Conservation (phyloP, 768 basidiomycete species). For the Auricularia heimuer region DNA sequence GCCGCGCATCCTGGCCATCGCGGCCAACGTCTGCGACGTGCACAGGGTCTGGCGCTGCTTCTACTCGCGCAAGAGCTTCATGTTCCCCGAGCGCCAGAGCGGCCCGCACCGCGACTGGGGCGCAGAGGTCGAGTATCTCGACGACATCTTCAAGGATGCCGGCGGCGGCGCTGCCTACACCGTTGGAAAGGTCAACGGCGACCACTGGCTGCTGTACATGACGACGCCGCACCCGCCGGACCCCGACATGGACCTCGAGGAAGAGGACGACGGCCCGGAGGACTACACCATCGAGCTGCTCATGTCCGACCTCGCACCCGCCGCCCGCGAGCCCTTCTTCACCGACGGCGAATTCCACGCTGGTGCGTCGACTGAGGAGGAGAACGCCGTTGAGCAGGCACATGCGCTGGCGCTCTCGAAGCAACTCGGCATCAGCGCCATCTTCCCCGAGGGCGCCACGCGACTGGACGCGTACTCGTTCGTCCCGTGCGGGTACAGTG, state of each 20-base stretch:
- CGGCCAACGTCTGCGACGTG: slow-evolving; percentile 55
- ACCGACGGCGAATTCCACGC: not conserved
- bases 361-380: slow-evolving; percentile 14
- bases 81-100: slow-evolving; percentile 93
- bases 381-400: slow-evolving; percentile 30
- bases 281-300: slow-evolving; percentile 98
- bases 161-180: slow-evolving; percentile 77
- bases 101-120: slow-evolving; percentile 94
- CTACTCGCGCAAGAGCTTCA: slow-evolving; percentile 97
- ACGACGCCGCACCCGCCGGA: slow-evolving; percentile 28
- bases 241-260: not conserved
- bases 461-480: slow-evolving; percentile 90
- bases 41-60: slow-evolving; percentile 80
- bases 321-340: slow-evolving; percentile 60
- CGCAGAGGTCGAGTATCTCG: slow-evolving; percentile 84
- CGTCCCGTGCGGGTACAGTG: slow-evolving; percentile 90
- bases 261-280: slow-evolving; percentile 20
- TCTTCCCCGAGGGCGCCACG: slow-evolving; percentile 73
- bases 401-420: slow-evolving; percentile 56
- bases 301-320: slow-evolving; percentile 81
- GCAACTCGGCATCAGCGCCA: slow-evolving; percentile 63
- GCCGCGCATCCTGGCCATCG: slow-evolving; percentile 90
- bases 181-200: slow-evolving; percentile 94
- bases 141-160: slow-evolving; percentile 67
- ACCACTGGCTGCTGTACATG: slow-evolving; percentile 97